These are phyloP conservation scores for Coccomyxa subellipsoidea DNA, from an alignment of 163 green algal species.

Conservation along the genomic window DNA sequence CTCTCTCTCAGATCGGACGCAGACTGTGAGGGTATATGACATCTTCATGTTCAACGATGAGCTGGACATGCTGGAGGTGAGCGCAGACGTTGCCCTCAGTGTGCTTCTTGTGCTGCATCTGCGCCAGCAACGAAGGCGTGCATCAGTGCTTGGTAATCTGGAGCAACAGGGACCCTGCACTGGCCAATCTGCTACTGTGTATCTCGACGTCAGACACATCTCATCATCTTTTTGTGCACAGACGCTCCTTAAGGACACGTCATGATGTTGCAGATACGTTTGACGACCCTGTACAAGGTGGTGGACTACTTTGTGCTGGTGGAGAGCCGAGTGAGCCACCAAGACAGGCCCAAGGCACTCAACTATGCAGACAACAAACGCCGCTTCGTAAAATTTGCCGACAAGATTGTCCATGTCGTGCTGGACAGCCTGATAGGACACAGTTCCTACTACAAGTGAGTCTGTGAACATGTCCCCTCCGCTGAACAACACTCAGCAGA, in stretches of 20 bases:
- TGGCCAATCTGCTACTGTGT: too few species aligned
- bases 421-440: not conserved
- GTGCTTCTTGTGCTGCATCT: not conserved
- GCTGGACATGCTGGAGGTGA: slow-evolving; percentile 1
- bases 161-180: too few species aligned
- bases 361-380: not conserved
- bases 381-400: not conserved
- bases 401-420: not conserved
- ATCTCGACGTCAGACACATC: too few species aligned
- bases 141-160: too few species aligned
- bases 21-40: not conserved
- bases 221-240: too few species aligned
- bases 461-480: too few species aligned
- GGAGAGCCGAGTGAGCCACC: not conserved
- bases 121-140: too few species aligned
- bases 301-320: slow-evolving; percentile 2
- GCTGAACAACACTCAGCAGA: too few species aligned
- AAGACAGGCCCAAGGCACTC: not conserved
- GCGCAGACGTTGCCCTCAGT: too few species aligned
- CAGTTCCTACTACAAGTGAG: not conserved
- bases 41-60: not conserved
- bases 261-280: not conserved
- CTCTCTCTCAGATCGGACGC: not conserved
- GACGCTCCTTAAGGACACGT: too few species aligned
- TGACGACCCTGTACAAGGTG: not conserved